Percentiles rank a stretch among this genome's conserved stretches.
Evolutionary conservation across 2,329 filamentous ascomycete species (phyloP).

Genomic region (Gaeumannomyces tritici): DNA sequence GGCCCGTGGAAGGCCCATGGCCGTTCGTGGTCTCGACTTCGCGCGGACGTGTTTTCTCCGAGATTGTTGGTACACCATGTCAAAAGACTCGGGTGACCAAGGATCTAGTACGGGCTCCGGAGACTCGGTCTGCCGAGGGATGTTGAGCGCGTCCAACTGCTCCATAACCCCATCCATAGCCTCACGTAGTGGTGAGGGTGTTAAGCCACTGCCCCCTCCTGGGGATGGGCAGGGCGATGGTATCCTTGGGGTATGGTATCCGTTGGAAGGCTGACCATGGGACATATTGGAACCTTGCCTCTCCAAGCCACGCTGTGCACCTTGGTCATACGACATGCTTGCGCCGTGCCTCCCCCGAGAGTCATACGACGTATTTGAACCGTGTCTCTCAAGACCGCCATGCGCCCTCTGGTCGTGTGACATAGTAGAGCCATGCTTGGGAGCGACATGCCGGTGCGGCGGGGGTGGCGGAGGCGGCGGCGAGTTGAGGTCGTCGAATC

Average conservation of each 20-base stretch:
- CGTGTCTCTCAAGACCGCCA: constrained; percentile 19
- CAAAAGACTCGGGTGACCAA: constrained; percentile 89
- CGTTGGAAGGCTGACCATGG: constrained; percentile 27
- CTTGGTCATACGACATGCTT: constrained; percentile 9
- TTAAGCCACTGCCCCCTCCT: constrained; percentile 52
- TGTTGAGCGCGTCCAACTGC: constrained; percentile 77
- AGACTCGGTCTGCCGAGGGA: constrained; percentile 44
- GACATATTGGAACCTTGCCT: constrained; percentile 18
- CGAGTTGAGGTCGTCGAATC: constrained; percentile 35
- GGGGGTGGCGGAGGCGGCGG: constrained; percentile 76
- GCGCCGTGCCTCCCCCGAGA: constrained; percentile 11
- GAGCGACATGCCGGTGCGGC: constrained; percentile 60
- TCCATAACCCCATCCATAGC: constrained; percentile 99
- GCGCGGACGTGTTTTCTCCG: constrained; percentile 19
- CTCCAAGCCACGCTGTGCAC: constrained; percentile 9
- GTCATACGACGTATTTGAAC: constrained; percentile 27
- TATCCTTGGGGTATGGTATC: constrained; percentile 44
- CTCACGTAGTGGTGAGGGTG: constrained; percentile 82
- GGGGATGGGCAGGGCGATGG: constrained; percentile 62
- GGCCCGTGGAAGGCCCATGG: constrained; percentile 55
- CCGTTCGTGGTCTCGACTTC: constrained; percentile 55
- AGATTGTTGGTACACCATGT: constrained; percentile 37
- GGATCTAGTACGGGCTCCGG: constrained; percentile 54
- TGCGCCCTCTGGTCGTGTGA: constrained; percentile 18
- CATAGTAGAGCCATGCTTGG: constrained; percentile 19